Conservation (phyloP, 805 yeast species). For the Schwanniomyces polymorphus region DNA sequence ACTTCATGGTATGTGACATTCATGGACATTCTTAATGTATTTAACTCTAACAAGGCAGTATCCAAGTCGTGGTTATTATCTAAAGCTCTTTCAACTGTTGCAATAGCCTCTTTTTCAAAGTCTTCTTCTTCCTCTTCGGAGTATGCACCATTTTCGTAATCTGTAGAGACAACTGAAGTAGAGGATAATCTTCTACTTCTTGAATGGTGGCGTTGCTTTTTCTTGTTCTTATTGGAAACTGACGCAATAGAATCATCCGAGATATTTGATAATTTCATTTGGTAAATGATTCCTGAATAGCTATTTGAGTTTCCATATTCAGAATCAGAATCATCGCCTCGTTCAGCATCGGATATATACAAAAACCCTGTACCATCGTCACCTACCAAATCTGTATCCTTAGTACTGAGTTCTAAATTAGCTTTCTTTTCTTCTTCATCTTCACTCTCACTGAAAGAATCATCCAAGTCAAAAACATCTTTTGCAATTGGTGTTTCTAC, state of each 20-base stretch:
- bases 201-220: slow-evolving; percentile 30
- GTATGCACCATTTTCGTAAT: slow-evolving; percentile 40
- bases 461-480: slow-evolving; percentile 21
- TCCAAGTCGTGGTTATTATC: slow-evolving; percentile 91
- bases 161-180: slow-evolving; percentile 44
- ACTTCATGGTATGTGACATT: slow-evolving; percentile 94
- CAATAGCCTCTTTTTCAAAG: slow-evolving; percentile 86
- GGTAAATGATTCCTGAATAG: slow-evolving; percentile 46
- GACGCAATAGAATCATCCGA: slow-evolving; percentile 64
- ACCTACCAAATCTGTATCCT: slow-evolving; percentile 47
- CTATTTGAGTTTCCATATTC: slow-evolving; percentile 34
- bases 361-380: slow-evolving; percentile 51
- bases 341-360: slow-evolving; percentile 49
- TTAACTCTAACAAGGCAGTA: slow-evolving; percentile 88
- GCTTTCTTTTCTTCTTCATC: slow-evolving; percentile 18
- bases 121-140: slow-evolving; percentile 53
- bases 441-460: slow-evolving; percentile 28
- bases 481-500: slow-evolving; percentile 46
- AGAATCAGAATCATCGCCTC: slow-evolving; percentile 37
- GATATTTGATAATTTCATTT: slow-evolving; percentile 46
- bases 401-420: slow-evolving; percentile 29
- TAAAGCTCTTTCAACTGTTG: slow-evolving; percentile 88
- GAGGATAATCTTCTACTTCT: slow-evolving; percentile 34
- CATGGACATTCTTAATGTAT: slow-evolving; percentile 96
- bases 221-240: slow-evolving; percentile 41